phyloP scores from a whole-genome alignment of 2,329 filamentous ascomycete species.

The Beauveria varroae region DNA sequence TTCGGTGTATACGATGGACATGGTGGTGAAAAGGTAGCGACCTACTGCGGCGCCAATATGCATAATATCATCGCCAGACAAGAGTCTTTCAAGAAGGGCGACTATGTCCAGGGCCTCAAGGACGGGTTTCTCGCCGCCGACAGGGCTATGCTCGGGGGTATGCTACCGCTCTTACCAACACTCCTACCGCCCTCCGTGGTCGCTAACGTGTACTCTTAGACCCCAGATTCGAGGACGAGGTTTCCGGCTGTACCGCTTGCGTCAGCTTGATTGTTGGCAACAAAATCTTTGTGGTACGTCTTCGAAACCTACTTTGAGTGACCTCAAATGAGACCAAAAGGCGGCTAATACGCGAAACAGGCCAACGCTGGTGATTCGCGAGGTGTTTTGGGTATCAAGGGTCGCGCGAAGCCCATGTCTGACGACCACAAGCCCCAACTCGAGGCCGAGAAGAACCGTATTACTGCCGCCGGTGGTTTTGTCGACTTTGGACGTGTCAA shows the following conservation, averaged over 20 bases:
- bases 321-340: neutral
- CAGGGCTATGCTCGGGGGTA: slow-evolving; percentile 92
- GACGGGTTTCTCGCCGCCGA: slow-evolving; percentile 96
- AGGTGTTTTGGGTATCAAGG: slow-evolving; percentile 92
- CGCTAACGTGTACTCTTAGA: slow-evolving; percentile 48
- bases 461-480: slow-evolving; percentile 91
- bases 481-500: slow-evolving; percentile 98
- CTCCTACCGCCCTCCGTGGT: neutral
- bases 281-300: slow-evolving; percentile 90
- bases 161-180: slow-evolving; percentile 8
- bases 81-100: slow-evolving; percentile 81
- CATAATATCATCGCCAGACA: slow-evolving; percentile 94
- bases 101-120: slow-evolving; percentile 93
- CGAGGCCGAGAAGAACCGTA: slow-evolving; percentile 93
- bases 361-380: slow-evolving; percentile 96
- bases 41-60: slow-evolving; percentile 87
- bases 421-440: slow-evolving; percentile 99
- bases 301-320: neutral
- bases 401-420: slow-evolving; percentile 93
- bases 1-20: slow-evolving; percentile 98
- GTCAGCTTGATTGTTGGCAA: slow-evolving; percentile 82
- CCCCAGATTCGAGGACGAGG: slow-evolving; percentile 93
- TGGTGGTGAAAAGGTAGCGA: slow-evolving; percentile 90
- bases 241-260: slow-evolving; percentile 94
- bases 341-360: slow-evolving; percentile 38